A percentile compares a stretch with the other conserved stretches of the same genome.
Conservation (phyloP, 345 rosid species). For the Fremontodendron californicum region DNA sequence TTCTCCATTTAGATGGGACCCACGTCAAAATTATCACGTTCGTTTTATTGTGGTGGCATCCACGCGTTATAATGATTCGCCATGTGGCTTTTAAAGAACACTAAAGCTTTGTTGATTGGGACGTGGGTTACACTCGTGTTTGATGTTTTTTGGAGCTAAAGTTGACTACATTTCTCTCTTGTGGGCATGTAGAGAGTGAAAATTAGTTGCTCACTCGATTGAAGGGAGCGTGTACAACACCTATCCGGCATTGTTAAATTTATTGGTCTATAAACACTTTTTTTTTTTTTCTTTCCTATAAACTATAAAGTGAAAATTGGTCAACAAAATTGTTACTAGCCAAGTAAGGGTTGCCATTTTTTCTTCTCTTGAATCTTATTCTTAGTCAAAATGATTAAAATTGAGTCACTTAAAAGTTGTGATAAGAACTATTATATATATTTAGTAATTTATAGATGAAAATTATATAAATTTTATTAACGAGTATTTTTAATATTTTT, state of each 20-base stretch:
- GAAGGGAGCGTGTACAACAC: neutral
- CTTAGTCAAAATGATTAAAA: too few relatives aligned
- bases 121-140: neutral
- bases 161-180: conserved; percentile 27
- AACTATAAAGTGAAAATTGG: too few relatives aligned
- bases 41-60: neutral
- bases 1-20: conserved; percentile 26
- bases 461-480: too few relatives aligned
- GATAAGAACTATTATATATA: too few relatives aligned
- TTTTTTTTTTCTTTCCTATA: neutral
- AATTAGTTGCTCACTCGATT: conserved; percentile 6
- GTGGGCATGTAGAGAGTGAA: conserved; percentile 19
- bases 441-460: too few relatives aligned
- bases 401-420: too few relatives aligned
- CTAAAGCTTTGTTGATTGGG: neutral
- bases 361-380: too few relatives aligned
- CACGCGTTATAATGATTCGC: neutral
- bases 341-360: too few relatives aligned
- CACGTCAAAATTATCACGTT: neutral
- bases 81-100: neutral
- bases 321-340: too few relatives aligned
- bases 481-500: too few relatives aligned
- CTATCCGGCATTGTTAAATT: neutral
- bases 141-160: conserved; percentile 2
- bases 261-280: neutral